Conservation (phyloP, 73 alveolate genomes). For the Paramecium primaurelia region DNA sequence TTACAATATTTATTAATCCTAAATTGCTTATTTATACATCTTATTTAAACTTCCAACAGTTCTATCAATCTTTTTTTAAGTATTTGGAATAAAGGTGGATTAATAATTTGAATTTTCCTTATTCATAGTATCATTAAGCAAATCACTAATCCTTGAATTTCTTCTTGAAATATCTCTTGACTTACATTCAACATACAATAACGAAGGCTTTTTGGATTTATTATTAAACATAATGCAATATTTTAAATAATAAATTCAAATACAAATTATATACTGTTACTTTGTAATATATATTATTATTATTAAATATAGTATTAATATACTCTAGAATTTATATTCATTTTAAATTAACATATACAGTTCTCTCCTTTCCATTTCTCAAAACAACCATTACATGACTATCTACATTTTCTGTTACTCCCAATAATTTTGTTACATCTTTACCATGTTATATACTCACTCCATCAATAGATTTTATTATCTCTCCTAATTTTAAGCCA, state of each 20-base stretch:
- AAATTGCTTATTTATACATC: constrained; percentile 1
- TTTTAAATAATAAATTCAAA: not conserved
- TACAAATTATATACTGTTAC: constrained; percentile 29
- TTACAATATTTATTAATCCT: not conserved
- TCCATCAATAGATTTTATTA: constrained; percentile 49
- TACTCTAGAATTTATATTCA: not conserved
- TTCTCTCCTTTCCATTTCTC: constrained; percentile 7
- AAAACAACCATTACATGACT: not conserved
- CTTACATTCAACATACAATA: constrained; percentile 12
- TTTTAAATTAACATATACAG: not conserved
- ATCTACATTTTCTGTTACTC: not conserved
- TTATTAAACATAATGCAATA: not conserved
- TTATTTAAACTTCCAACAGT: constrained; percentile 30
- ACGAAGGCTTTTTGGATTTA: constrained; percentile 20
- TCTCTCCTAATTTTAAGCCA: constrained; percentile 55
- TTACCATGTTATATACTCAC: constrained; percentile 33
- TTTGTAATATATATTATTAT: not conserved
- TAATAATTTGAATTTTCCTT: constrained; percentile 35
- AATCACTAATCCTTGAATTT: constrained; percentile 13
- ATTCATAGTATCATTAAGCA: constrained; percentile 8
- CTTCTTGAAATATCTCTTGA: constrained; percentile 9
- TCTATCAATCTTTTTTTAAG: constrained; percentile 11
- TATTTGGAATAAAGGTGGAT: not conserved
- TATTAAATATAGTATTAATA: not conserved
- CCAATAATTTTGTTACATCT: constrained; percentile 41